Conservation (phyloP, 352 stramenopile species). For the Phytophthora syringae region DNA sequence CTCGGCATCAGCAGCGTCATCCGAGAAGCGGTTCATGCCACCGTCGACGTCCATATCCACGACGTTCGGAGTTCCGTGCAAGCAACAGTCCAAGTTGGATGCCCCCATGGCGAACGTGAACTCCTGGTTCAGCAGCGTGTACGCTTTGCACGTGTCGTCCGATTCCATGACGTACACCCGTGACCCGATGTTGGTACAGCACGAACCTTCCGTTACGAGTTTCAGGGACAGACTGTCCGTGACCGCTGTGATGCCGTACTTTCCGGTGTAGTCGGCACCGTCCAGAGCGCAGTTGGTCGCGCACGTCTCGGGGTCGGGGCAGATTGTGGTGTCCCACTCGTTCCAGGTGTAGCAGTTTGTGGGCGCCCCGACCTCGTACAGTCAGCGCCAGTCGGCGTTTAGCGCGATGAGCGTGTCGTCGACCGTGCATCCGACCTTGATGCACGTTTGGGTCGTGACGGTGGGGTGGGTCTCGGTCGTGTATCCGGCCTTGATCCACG, state of each 20-base stretch:
- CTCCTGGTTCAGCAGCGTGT: constrained; percentile 67
- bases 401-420: constrained; percentile 59
- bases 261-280: constrained; percentile 57
- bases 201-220: constrained; percentile 52
- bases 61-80: constrained; percentile 71
- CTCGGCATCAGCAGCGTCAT: constrained; percentile 28
- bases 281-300: constrained; percentile 54
- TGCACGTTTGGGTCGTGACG: constrained; percentile 37
- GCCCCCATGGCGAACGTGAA: constrained; percentile 73
- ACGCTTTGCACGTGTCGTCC: constrained; percentile 46
- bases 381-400: constrained; percentile 67
- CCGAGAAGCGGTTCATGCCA: constrained; percentile 24
- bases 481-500: no score
- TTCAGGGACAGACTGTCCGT: constrained; percentile 41
- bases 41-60: constrained; percentile 67
- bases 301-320: constrained; percentile 49
- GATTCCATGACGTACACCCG: constrained; percentile 58
- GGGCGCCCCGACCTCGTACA: constrained; percentile 52
- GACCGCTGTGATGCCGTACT: constrained; percentile 49
- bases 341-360: constrained; percentile 66
- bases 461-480: constrained; percentile 53
- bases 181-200: constrained; percentile 57
- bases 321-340: constrained; percentile 50
- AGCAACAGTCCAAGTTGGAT: constrained; percentile 46
- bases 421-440: constrained; percentile 32